Base-by-base conservation (phyloP, 139 green algal genomes). In the Edaphochlamys debaryana region DNA sequence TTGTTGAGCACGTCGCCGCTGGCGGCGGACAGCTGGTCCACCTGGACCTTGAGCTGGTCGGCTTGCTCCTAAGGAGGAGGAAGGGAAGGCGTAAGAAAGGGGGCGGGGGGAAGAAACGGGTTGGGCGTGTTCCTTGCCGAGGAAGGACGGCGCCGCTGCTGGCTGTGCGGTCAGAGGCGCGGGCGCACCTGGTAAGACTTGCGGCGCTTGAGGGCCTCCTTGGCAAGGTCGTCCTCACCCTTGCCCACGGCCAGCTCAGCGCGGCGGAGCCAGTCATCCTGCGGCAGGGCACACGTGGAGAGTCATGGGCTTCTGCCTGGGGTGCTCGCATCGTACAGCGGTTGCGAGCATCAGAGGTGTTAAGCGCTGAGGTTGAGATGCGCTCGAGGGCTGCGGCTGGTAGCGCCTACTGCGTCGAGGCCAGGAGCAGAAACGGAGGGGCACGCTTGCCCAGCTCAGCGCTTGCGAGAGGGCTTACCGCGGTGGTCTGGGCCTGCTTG, bases 181-280 rank as follows among this genome's bases (percentile, higher is more conserved):
- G n/a, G n/a, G n/a, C 87, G 30, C 60, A 93, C 92, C 91, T 96
- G 89, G 92, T 96, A 98, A 4, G 90, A 82, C 87, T 99, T 98
- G 13, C 92, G 79, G 62, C 96, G 86, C 70, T 96, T 95, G 4
- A 99, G 89, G 3, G 97, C 97, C 86, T 99, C 98, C 27, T 95
- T 92, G 0, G 98, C 98, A 25, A 99, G 91, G 27, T 98, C 95
- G 63, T 99, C 98, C 67, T 99, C 96, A 13, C 94, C 94, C 89
- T 99, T 99, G 66, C 92, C 71, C 29, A 99, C 89, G n/a, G 98
- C 98, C 60, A 99, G 89, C 94, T 99, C 92, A 17, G 98, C 98
- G 17, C 97, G 91, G 3, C 92, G 90, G 69, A 98, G 96, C 94
- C 93, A 98, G 75, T 96, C 93, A 63, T 97, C 88, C 87, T 93